A percentile compares a stretch with the other conserved stretches of the same genome.
Conservation (phyloP, 441 rosid genomes). For the Viola pubescens region DNA sequence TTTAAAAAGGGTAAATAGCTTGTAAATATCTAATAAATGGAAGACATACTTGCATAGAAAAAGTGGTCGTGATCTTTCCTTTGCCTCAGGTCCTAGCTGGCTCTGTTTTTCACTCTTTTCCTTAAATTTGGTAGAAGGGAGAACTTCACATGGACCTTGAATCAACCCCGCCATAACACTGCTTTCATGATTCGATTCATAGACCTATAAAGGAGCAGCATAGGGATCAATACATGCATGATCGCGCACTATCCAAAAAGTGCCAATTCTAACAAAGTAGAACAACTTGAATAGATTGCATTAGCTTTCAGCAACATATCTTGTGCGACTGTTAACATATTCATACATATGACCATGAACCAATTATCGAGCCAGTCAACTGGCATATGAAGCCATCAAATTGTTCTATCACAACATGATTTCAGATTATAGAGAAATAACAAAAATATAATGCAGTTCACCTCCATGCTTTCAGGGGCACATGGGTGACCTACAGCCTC, state of each 20-base stretch:
- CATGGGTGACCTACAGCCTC: conserved; percentile 53
- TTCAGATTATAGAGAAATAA: conserved; percentile 8
- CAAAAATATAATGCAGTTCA: conserved; percentile 15
- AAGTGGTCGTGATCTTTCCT: conserved; percentile 27
- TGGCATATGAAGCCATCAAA: background rate
- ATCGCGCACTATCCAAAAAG: background rate
- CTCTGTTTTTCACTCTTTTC: conserved; percentile 38
- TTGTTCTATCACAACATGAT: background rate
- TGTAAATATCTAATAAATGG: conserved; percentile 4
- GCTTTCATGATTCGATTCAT: conserved; percentile 55
- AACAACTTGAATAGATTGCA: background rate
- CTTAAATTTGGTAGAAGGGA: conserved; percentile 43
- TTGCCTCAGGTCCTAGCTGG: conserved; percentile 32
- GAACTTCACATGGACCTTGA: conserved; percentile 58
- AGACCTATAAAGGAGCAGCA: conserved; percentile 41
- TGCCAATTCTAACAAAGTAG: conserved; percentile 9
- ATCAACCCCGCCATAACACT: conserved; percentile 43
- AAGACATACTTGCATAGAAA: conserved; percentile 58
- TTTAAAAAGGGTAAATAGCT: conserved; percentile 3
- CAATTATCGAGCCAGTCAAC: background rate
- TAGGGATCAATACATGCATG: conserved; percentile 3
- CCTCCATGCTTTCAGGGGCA: conserved; percentile 57
- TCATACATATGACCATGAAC: conserved; percentile 1
- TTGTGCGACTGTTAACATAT: background rate
- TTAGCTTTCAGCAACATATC: background rate